phyloP scores from a whole-genome alignment of 306 rosid species.

The Cicer chorassanicum region DNA sequence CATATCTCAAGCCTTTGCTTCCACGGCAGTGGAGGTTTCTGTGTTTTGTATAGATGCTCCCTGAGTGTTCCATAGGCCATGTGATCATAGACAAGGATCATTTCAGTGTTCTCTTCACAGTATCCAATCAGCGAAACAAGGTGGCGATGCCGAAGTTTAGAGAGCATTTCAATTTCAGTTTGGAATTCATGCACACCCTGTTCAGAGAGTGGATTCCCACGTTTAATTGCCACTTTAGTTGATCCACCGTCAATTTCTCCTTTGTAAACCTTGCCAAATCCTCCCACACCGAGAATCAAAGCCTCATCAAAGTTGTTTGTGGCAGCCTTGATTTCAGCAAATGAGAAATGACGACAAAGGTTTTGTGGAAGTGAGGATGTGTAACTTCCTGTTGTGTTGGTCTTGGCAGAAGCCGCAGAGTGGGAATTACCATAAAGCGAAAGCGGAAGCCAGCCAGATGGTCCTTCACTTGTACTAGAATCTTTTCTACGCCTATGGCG shows the following conservation, averaged over 20 bases:
- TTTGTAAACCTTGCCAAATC: constrained; percentile 95
- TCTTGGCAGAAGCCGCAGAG: constrained; percentile 88
- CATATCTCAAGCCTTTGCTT: constrained; percentile 99
- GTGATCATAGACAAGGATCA: constrained; percentile 96
- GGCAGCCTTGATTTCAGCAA: constrained; percentile 90
- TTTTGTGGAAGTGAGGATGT: constrained; percentile 89
- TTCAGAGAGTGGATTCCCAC: constrained; percentile 95
- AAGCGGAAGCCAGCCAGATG: constrained; percentile 98
- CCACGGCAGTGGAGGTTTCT: constrained; percentile 97
- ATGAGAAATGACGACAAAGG: constrained; percentile 97
- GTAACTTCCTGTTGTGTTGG: constrained; percentile 92
- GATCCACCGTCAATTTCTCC: constrained; percentile 88
- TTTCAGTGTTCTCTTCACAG: constrained; percentile 94
- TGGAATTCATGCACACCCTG: constrained; percentile 99
- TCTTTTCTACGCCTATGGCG: constrained; percentile 64
- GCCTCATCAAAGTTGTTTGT: constrained; percentile 91
- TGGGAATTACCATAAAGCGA: constrained; percentile 93
- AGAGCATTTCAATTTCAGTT: constrained; percentile 99
- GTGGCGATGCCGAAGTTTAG: constrained; percentile 98
- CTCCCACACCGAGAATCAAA: constrained; percentile 96
- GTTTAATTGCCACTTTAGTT: constrained; percentile 89
- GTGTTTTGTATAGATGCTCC: constrained; percentile 97
- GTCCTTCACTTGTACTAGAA: constrained; percentile 83
- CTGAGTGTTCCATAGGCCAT: constrained; percentile 96
- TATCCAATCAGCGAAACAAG: constrained; percentile 95